These are phyloP conservation scores for Lentinula edodes DNA, from an alignment of 768 basidiomycete genomes.

Conservation along the genomic window DNA sequence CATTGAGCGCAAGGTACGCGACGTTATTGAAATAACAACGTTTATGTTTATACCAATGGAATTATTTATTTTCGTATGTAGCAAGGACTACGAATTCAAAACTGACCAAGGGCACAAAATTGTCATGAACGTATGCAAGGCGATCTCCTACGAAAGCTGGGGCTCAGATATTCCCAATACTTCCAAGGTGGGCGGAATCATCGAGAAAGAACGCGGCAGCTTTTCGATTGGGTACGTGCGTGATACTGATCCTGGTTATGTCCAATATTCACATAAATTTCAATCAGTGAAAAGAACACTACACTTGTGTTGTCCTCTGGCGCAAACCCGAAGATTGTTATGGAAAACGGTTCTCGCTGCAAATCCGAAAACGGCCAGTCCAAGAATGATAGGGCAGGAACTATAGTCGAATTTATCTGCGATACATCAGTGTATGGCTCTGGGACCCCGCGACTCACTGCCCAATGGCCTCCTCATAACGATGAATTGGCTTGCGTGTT, in stretches of 20 bases:
- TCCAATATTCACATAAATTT: neutral
- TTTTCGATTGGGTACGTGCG: conserved; percentile 63
- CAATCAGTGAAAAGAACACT: conserved; percentile 51
- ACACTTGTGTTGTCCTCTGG: conserved; percentile 33
- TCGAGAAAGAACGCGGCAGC: conserved; percentile 57
- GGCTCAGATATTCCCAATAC: conserved; percentile 45
- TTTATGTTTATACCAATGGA: conserved; percentile 1
- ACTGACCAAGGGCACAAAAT: conserved; percentile 42
- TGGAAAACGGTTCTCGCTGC: conserved; percentile 65
- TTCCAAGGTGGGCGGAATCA: conserved; percentile 56
- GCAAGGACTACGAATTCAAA: conserved; percentile 57
- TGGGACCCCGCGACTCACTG: conserved; percentile 52
- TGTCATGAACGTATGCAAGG: conserved; percentile 61
- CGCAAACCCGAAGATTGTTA: conserved; percentile 39
- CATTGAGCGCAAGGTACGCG: conserved; percentile 52
- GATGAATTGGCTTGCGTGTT: conserved; percentile 70
- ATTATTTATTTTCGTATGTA: conserved; percentile 22
- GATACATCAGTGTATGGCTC: conserved; percentile 55
- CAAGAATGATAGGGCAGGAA: conserved; percentile 45
- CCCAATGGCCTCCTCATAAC: conserved; percentile 59
- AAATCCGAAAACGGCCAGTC: conserved; percentile 30
- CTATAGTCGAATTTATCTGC: conserved; percentile 74
- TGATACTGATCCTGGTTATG: conserved; percentile 4
- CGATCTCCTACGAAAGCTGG: conserved; percentile 53
- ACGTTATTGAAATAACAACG: neutral